phyloP scores from a whole-genome alignment of 2,329 filamentous ascomycete species.

The Thielaviopsis euricoi region DNA sequence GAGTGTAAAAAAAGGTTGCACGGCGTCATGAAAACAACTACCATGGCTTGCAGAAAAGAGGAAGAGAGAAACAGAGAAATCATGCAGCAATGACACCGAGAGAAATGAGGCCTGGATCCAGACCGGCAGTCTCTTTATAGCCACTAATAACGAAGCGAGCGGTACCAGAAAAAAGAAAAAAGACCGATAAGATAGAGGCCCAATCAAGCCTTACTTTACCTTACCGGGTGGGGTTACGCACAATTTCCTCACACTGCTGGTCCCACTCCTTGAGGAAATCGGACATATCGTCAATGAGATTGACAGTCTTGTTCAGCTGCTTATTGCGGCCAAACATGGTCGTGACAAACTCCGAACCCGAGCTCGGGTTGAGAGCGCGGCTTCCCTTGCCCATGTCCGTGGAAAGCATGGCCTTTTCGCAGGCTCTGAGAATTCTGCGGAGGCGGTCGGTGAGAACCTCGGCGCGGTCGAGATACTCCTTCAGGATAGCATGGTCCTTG shows the following conservation, averaged over 20 bases:
- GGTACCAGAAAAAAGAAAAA: background rate
- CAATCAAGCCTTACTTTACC: conserved; percentile 12
- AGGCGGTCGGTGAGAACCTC: conserved; percentile 76
- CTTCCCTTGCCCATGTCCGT: conserved; percentile 57
- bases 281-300: conserved; percentile 76
- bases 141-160: background rate
- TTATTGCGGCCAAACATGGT: conserved; percentile 86
- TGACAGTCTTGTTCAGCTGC: conserved; percentile 78
- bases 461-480: conserved; percentile 81
- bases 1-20: background rate
- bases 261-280: conserved; percentile 91
- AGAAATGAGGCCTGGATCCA: background rate
- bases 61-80: background rate
- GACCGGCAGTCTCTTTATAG: background rate
- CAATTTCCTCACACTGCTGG: conserved; percentile 84
- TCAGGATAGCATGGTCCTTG: conserved; percentile 64
- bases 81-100: background rate
- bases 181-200: background rate
- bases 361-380: conserved; percentile 62
- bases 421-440: conserved; percentile 71
- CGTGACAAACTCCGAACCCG: conserved; percentile 88
- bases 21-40: background rate
- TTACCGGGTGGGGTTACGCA: conserved; percentile 45
- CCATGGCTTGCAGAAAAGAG: too few species aligned
- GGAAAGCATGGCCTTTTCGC: conserved; percentile 88